A percentile compares a stretch with the other conserved stretches of the same genome.
Conservation (phyloP, 352 stramenopile species). For the Phytophthora hibernalis region DNA sequence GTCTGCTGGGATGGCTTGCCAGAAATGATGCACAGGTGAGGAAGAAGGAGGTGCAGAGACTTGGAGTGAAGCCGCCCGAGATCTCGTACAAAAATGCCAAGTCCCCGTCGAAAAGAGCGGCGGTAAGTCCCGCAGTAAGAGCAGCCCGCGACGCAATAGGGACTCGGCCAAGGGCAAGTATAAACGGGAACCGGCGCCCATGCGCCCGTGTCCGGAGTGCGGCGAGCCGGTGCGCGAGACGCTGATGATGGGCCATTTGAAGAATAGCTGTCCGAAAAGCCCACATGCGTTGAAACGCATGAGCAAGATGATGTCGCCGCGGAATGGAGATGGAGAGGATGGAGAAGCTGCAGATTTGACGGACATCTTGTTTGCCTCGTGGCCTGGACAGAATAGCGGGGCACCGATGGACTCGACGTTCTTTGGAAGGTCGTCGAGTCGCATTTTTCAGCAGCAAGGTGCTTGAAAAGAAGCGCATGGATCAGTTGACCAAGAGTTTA, state of each 20-base stretch:
- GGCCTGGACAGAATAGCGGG: slow-evolving; percentile 75
- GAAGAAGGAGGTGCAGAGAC: slow-evolving; percentile 43
- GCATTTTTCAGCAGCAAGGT: slow-evolving; percentile 73
- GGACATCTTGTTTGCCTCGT: slow-evolving; percentile 84
- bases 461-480: slow-evolving; percentile 76
- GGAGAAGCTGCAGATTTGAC: slow-evolving; percentile 48
- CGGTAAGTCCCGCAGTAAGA: slow-evolving; percentile 30
- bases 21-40: slow-evolving; percentile 50
- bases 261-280: slow-evolving; percentile 56
- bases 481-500: slow-evolving; percentile 68
- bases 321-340: slow-evolving; percentile 38
- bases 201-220: slow-evolving; percentile 71
- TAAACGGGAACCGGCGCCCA: slow-evolving; percentile 48
- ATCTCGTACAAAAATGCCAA: slow-evolving; percentile 56
- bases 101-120: slow-evolving; percentile 41
- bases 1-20: slow-evolving; percentile 63
- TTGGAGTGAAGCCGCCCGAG: slow-evolving; percentile 39
- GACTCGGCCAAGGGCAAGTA: slow-evolving; percentile 33
- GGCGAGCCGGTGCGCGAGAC: slow-evolving; percentile 67
- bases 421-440: slow-evolving; percentile 76
- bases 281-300: slow-evolving; percentile 53
- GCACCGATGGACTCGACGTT: slow-evolving; percentile 77
- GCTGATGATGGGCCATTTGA: slow-evolving; percentile 72
- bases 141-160: slow-evolving; percentile 19
- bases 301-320: slow-evolving; percentile 33